phyloP scores from a whole-genome alignment of 192 early-diverging fungal genomes.

The Podila epicladia region DNA sequence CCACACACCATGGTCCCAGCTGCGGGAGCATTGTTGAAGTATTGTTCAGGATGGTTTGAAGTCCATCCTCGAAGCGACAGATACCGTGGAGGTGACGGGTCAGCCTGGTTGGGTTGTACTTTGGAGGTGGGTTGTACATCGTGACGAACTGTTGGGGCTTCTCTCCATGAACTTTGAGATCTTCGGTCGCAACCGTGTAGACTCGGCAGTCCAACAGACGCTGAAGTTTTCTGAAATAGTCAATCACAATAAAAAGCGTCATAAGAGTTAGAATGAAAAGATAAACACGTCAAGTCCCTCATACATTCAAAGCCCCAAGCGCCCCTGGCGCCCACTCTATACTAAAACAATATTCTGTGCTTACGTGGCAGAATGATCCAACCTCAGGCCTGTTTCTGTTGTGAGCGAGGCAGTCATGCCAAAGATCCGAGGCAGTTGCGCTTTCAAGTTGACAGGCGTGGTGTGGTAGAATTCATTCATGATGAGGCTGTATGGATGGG shows the following conservation, averaged over 20 bases:
- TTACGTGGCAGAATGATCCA: constrained; percentile 41
- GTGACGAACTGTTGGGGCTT: constrained; percentile 54
- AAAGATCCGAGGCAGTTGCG: constrained; percentile 80
- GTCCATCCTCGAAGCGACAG: constrained; percentile 42
- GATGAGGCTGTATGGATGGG: constrained; percentile 79
- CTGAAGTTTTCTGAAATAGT: constrained; percentile 59
- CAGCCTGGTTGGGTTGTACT: constrained; percentile 56
- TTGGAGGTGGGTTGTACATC: constrained; percentile 59
- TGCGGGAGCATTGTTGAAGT: constrained; percentile 53
- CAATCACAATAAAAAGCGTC: neutral
- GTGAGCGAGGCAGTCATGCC: constrained; percentile 95
- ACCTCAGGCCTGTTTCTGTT: constrained; percentile 29
- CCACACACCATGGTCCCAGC: constrained; percentile 85
- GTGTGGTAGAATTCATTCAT: constrained; percentile 85
- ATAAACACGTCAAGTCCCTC: too few species aligned
- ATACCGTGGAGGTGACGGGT: constrained; percentile 42
- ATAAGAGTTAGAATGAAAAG: neutral
- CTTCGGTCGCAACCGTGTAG: constrained; percentile 61
- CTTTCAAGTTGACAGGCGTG: neutral
- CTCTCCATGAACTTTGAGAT: constrained; percentile 41
- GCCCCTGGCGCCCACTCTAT: too few species aligned
- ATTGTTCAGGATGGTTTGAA: constrained; percentile 53
- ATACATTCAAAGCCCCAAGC: too few species aligned
- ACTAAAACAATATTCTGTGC: too few species aligned
- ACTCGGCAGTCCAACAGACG: constrained; percentile 62